These are phyloP conservation scores for Stachybotrys chartarum DNA, from an alignment of 2,329 filamentous ascomycete species.

Conservation along the genomic window DNA sequence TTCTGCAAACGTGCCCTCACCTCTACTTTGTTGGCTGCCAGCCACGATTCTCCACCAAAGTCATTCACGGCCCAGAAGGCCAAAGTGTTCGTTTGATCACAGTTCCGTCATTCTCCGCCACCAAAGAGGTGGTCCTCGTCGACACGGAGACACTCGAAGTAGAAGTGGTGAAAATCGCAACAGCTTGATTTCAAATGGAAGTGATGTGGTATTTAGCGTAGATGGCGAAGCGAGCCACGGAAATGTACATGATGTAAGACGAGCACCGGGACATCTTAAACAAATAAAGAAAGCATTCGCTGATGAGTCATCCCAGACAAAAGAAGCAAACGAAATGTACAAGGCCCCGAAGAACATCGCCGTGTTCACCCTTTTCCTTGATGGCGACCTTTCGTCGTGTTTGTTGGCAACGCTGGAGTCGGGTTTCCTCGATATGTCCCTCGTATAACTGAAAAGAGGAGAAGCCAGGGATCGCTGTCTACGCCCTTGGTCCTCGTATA, in stretches of 20 bases:
- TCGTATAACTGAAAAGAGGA: no score
- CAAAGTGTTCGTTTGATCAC: constrained; percentile 73
- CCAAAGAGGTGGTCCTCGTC: constrained; percentile 72
- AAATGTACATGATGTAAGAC: neutral
- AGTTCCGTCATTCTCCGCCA: constrained; percentile 73
- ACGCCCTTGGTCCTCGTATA: no score
- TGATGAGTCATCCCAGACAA: neutral
- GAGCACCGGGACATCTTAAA: neutral
- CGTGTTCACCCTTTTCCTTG: no score
- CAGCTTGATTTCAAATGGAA: neutral
- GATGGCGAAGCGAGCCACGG: neutral
- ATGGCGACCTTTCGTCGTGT: no score
- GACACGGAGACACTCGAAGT: constrained; percentile 81
- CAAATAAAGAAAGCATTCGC: neutral
- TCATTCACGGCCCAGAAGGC: constrained; percentile 59
- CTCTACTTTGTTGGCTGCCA: constrained; percentile 88
- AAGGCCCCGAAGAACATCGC: neutral
- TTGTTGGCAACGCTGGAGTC: no score
- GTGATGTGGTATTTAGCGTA: neutral
- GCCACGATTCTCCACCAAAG: constrained; percentile 64
- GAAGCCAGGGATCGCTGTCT: no score
- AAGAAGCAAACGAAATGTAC: neutral
- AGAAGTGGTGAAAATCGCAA: constrained; percentile 55
- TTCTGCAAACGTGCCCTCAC: constrained; percentile 79
- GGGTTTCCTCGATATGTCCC: no score